Conservation (phyloP, 164 flowering plant species). For the Chloranthus sessilifolius region DNA sequence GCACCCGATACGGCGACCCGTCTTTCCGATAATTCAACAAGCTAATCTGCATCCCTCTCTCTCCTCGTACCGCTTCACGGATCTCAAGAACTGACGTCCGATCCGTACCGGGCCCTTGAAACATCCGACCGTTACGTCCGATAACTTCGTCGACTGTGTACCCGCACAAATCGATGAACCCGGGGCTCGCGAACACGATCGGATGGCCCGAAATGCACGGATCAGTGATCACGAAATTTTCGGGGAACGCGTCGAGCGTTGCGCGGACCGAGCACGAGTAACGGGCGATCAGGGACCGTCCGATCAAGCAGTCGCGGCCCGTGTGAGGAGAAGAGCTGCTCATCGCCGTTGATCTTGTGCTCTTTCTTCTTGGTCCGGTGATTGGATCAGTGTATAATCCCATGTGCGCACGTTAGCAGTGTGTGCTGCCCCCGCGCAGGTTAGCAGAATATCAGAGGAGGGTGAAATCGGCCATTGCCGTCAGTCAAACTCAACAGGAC, state of each 20-base stretch:
- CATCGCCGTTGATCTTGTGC: constrained; percentile 1
- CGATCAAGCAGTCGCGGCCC: constrained; percentile 26
- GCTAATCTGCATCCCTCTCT: constrained; percentile 39
- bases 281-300: constrained; percentile 40
- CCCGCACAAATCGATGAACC: constrained; percentile 81
- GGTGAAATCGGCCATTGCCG: neutral
- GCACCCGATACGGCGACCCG: constrained; percentile 85
- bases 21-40: constrained; percentile 82
- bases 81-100: constrained; percentile 67
- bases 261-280: constrained; percentile 54
- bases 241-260: constrained; percentile 62
- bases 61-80: constrained; percentile 77
- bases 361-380: constrained; percentile 3
- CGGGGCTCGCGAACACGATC: constrained; percentile 75
- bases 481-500: too few species aligned
- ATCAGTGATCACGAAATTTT: constrained; percentile 78
- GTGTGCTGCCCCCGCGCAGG: constrained; percentile 13
- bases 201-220: constrained; percentile 87
- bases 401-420: constrained; percentile 27
- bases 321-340: constrained; percentile 25
- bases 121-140: constrained; percentile 72
- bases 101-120: constrained; percentile 76
- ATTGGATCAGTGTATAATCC: constrained; percentile 29
- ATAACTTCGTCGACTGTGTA: constrained; percentile 64
- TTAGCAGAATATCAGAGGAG: constrained; percentile 13